Conservation (phyloP, 1,139 yeast species). For the Candida sanyaensis region DNA sequence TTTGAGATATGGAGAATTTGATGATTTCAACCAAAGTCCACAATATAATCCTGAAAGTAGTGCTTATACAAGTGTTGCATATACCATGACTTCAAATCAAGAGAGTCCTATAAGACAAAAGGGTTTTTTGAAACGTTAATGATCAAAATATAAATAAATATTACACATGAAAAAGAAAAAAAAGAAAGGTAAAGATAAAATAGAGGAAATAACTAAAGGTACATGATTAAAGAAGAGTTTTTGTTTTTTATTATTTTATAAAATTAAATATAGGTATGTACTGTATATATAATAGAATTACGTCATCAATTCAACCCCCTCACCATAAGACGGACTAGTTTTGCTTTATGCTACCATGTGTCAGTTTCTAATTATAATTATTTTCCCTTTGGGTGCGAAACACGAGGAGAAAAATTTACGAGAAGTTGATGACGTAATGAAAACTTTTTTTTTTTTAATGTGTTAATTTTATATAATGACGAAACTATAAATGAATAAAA, state of each 20-base stretch:
- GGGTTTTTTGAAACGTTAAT: slow-evolving; percentile 29
- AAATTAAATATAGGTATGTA: not conserved
- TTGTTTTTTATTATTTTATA: no score
- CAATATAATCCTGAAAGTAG: slow-evolving; percentile 53
- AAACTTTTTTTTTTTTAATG: not conserved
- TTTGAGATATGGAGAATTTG: slow-evolving; percentile 68
- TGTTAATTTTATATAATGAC: not conserved
- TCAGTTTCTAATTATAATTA: not conserved
- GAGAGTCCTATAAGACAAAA: slow-evolving; percentile 34
- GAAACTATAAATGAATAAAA: not conserved
- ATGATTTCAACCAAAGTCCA: slow-evolving; percentile 33
- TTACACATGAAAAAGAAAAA: not conserved
- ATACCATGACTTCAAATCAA: slow-evolving; percentile 48
- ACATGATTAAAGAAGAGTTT: no score
- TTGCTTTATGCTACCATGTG: not conserved
- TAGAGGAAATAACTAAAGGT: no score
- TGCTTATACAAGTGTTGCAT: slow-evolving; percentile 66
- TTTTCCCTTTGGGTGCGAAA: slow-evolving; percentile 2
- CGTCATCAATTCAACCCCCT: no score
- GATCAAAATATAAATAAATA: not conserved
- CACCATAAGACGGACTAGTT: no score
- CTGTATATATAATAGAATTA: not conserved
- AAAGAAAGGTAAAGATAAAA: not conserved
- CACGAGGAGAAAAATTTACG: not conserved
- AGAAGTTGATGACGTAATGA: not conserved